Percentiles rank a stretch among this genome's conserved stretches.
These are phyloP conservation scores for Fusarium napiforme DNA, from an alignment of 2,329 filamentous ascomycete species.

Conservation along the genomic window DNA sequence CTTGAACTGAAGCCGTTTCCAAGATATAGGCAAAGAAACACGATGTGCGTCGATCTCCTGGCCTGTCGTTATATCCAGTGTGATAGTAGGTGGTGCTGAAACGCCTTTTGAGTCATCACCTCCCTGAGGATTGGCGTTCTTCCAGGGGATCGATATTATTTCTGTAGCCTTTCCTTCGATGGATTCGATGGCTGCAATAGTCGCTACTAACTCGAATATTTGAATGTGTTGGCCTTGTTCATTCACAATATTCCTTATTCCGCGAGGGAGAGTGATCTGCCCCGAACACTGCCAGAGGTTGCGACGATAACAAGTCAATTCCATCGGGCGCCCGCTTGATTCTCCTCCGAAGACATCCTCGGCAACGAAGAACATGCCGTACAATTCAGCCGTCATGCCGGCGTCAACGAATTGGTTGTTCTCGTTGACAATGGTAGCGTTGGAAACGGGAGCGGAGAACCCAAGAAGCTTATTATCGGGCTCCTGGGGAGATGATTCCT, in stretches of 20 bases:
- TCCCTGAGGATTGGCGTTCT: slow-evolving; percentile 72
- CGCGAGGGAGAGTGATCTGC: slow-evolving; percentile 80
- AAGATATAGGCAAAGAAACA: slow-evolving; percentile 84
- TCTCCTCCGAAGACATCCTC: slow-evolving; percentile 80
- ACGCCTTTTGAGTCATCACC: slow-evolving; percentile 62
- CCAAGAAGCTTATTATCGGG: slow-evolving; percentile 78
- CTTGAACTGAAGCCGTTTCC: slow-evolving; percentile 95
- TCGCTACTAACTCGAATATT: slow-evolving; percentile 80
- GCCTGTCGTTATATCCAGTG: slow-evolving; percentile 65
- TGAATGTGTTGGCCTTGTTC: slow-evolving; percentile 84
- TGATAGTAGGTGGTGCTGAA: slow-evolving; percentile 63
- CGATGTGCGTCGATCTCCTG: slow-evolving; percentile 82
- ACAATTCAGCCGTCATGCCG: slow-evolving; percentile 77
- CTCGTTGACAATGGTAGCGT: slow-evolving; percentile 72
- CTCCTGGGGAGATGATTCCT: slow-evolving; percentile 64
- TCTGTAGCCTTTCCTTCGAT: slow-evolving; percentile 93
- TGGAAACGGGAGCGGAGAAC: slow-evolving; percentile 73
- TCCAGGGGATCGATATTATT: slow-evolving; percentile 97
- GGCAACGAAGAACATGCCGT: slow-evolving; percentile 90
- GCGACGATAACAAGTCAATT: slow-evolving; percentile 93
- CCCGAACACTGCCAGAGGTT: slow-evolving; percentile 97
- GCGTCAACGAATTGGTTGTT: slow-evolving; percentile 71
- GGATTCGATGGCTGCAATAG: slow-evolving; percentile 87
- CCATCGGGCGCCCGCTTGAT: slow-evolving; percentile 69
- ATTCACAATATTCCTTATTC: slow-evolving; percentile 73